Percentiles rank a stretch among this genome's conserved stretches.
phyloP scores from a whole-genome alignment of 2,329 filamentous ascomycete species.

The Colletotrichum sp. region DNA sequence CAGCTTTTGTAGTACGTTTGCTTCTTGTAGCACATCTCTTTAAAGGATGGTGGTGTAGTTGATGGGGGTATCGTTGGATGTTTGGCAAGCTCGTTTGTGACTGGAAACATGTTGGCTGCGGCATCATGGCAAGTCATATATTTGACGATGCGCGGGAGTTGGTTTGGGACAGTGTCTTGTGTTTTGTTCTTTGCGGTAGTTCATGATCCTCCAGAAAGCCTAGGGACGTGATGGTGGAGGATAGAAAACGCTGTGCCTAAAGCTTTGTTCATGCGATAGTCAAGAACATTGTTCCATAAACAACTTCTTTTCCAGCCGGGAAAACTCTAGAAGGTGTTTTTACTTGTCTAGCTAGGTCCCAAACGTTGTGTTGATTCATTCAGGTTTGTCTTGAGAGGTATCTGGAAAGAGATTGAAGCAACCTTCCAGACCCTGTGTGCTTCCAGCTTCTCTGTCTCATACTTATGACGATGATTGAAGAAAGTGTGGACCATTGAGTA shows the following conservation, averaged over 20 bases:
- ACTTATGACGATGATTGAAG: background rate
- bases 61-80: background rate
- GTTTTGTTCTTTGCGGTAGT: background rate
- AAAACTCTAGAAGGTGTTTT: background rate
- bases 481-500: background rate
- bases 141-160: background rate
- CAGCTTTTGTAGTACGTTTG: slow-evolving; percentile 1
- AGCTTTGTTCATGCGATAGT: background rate
- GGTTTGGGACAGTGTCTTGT: background rate
- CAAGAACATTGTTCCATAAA: background rate
- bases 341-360: background rate
- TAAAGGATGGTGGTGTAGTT: background rate
- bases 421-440: background rate
- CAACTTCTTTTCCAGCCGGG: background rate
- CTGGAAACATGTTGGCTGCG: background rate
- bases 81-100: background rate
- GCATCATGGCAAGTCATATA: background rate
- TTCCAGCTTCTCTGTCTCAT: background rate
- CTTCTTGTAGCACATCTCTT: slow-evolving; percentile 8
- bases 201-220: background rate
- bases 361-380: background rate
- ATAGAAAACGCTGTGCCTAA: background rate
- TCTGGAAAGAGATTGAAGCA: background rate
- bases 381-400: background rate
- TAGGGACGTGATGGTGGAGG: background rate